Conservation (phyloP, 2,329 filamentous ascomycete species). For the Paramyrothecium roridum region DNA sequence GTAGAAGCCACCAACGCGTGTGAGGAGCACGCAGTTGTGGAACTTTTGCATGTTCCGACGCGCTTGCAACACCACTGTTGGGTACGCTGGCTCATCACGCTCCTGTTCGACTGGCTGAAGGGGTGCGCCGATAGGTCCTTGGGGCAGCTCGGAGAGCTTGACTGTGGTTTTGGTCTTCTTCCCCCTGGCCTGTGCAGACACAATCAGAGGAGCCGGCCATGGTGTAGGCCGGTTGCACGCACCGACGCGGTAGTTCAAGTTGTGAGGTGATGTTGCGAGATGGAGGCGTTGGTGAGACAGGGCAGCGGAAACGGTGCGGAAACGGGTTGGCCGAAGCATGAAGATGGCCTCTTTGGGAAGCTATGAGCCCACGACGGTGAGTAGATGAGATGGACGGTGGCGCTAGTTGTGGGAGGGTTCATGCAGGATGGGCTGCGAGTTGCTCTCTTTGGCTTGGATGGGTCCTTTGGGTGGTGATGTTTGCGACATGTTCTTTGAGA, state of each 20-base stretch:
- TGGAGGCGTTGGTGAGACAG: neutral
- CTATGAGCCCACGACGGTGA: neutral
- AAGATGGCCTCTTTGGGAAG: neutral
- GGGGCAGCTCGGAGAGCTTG: conserved; percentile 54
- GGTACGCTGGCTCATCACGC: conserved; percentile 58
- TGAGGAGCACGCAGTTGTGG: conserved; percentile 85
- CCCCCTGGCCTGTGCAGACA: conserved; percentile 30
- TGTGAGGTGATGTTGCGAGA: neutral
- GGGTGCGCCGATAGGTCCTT: conserved; percentile 37
- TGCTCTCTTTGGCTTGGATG: neutral
- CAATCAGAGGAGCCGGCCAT: neutral
- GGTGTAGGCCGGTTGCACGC: neutral
- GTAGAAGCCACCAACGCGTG: conserved; percentile 92
- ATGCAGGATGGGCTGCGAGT: neutral
- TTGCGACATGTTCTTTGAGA: neutral
- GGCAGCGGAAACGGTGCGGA: neutral
- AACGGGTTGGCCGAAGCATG: neutral
- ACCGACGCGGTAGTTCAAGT: neutral
- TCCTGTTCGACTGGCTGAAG: conserved; percentile 7
- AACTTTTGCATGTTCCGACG: conserved; percentile 88
- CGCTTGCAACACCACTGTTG: conserved; percentile 85
- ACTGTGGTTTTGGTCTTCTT: conserved; percentile 54
- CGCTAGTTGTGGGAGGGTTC: neutral
- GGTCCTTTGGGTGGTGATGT: conserved; percentile 4
- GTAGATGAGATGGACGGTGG: neutral